Evolutionary conservation across 176 grass and related monocot species (phyloP).

Genomic region (Oryza glaberrima): DNA sequence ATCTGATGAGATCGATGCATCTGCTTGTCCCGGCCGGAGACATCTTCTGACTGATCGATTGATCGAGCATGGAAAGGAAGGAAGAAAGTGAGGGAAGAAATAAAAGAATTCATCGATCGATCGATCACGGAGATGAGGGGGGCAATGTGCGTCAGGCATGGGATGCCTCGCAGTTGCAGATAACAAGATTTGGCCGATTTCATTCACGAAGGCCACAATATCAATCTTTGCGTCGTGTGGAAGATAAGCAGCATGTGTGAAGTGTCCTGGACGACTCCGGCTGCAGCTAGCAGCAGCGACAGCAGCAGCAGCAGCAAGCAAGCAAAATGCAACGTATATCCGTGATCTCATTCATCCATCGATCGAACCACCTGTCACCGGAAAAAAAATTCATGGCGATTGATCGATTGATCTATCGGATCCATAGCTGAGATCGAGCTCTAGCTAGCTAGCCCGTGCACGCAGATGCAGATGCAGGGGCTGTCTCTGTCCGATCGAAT

Average conservation of each 20-base stretch:
- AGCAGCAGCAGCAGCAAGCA: not conserved
- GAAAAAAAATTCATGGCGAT: not conserved
- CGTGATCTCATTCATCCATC: not conserved
- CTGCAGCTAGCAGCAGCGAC: not conserved
- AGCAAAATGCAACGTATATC: not conserved
- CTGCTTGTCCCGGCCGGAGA: not conserved
- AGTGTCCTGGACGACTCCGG: conserved; percentile 41
- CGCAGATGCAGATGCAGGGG: too few species aligned
- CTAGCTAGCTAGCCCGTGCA: too few species aligned
- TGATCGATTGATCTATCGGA: not conserved
- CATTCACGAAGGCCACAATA: not conserved
- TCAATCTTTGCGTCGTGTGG: conserved; percentile 26
- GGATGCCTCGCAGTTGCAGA: not conserved
- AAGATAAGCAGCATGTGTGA: conserved; percentile 52
- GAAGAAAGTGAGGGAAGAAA: not conserved
- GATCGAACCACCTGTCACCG: not conserved
- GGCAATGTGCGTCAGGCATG: conserved; percentile 35
- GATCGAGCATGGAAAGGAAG: not conserved
- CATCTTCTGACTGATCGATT: not conserved
- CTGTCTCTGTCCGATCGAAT: not conserved
- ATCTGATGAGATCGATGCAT: not conserved
- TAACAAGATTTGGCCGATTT: not conserved
- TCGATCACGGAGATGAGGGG: not conserved
- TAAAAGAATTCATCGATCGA: not conserved
- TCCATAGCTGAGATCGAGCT: not conserved